Percentiles rank a stretch among this genome's conserved stretches.
phyloP scores from a whole-genome alignment of 2,329 filamentous ascomycete species.

The Hypoxylon sp. region DNA sequence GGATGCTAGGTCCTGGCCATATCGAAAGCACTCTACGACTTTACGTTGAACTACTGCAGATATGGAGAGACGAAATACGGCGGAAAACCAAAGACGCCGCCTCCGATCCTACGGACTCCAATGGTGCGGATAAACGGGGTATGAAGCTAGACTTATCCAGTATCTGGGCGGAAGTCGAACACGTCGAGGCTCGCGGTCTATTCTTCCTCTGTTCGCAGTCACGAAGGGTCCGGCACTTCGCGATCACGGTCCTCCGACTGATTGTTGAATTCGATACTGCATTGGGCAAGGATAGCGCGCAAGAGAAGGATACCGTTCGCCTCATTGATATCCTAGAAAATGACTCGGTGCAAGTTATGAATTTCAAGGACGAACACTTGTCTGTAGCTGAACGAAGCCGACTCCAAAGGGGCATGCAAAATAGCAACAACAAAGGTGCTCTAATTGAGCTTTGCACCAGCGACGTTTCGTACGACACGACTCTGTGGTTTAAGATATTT shows the following conservation, averaged over 20 bases:
- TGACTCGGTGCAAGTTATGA: slow-evolving; percentile 88
- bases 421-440: slow-evolving; percentile 84
- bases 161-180: slow-evolving; percentile 93
- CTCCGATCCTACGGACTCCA: slow-evolving; percentile 73
- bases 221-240: slow-evolving; percentile 86
- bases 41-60: slow-evolving; percentile 92
- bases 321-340: slow-evolving; percentile 94
- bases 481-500: slow-evolving; percentile 97
- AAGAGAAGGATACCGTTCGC: slow-evolving; percentile 74
- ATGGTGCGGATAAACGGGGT: slow-evolving; percentile 75
- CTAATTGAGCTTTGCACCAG: slow-evolving; percentile 95
- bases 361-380: slow-evolving; percentile 90
- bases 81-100: slow-evolving; percentile 83
- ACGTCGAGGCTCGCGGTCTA: slow-evolving; percentile 94
- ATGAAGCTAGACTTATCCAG: slow-evolving; percentile 87
- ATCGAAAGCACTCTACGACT: slow-evolving; percentile 94
- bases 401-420: slow-evolving; percentile 88
- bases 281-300: slow-evolving; percentile 74
- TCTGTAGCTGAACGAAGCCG: slow-evolving; percentile 93
- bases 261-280: slow-evolving; percentile 95
- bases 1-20: slow-evolving; percentile 92
- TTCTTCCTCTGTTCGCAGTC: slow-evolving; percentile 99
- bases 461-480: slow-evolving; percentile 93
- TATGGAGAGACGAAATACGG: slow-evolving; percentile 98
- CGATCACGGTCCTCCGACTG: slow-evolving; percentile 90